phyloP scores from a whole-genome alignment of 352 stramenopile species.

The Pythium aphanidermatum region DNA sequence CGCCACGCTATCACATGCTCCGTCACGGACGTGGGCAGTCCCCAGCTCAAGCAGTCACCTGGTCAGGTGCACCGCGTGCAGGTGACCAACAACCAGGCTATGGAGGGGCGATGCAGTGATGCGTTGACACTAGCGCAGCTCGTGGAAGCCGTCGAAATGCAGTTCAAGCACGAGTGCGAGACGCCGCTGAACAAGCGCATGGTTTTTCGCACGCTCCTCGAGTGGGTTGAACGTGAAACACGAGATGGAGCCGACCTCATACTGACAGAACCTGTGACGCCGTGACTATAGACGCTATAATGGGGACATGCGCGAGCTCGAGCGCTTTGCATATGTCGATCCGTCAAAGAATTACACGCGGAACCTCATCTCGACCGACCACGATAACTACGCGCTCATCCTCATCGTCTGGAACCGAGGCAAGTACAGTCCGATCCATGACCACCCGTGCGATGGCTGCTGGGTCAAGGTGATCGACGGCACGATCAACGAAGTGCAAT shows the following conservation, averaged over 20 bases:
- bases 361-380: constrained; percentile 87
- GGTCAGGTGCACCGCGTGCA: constrained; percentile 5
- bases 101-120: not conserved
- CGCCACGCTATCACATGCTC: constrained; percentile 11
- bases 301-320: constrained; percentile 38
- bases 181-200: constrained; percentile 33
- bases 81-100: constrained; percentile 3
- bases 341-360: constrained; percentile 82
- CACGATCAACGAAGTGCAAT: constrained; percentile 63
- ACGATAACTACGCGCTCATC: constrained; percentile 89
- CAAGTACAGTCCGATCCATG: constrained; percentile 77
- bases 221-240: constrained; percentile 19
- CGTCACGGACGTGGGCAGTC: not conserved
- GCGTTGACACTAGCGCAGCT: constrained; percentile 30
- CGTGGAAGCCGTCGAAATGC: constrained; percentile 33
- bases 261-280: not conserved
- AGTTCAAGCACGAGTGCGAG: constrained; percentile 26
- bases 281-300: constrained; percentile 25
- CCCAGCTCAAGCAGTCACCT: constrained; percentile 3
- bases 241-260: no score
- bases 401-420: constrained; percentile 89
- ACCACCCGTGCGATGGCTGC: constrained; percentile 85
- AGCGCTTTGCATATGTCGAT: constrained; percentile 69
- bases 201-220: constrained; percentile 29
- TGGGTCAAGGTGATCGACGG: constrained; percentile 75